Conservation (phyloP, 768 basidiomycete genomes). For the Boletus reticuloceps region DNA sequence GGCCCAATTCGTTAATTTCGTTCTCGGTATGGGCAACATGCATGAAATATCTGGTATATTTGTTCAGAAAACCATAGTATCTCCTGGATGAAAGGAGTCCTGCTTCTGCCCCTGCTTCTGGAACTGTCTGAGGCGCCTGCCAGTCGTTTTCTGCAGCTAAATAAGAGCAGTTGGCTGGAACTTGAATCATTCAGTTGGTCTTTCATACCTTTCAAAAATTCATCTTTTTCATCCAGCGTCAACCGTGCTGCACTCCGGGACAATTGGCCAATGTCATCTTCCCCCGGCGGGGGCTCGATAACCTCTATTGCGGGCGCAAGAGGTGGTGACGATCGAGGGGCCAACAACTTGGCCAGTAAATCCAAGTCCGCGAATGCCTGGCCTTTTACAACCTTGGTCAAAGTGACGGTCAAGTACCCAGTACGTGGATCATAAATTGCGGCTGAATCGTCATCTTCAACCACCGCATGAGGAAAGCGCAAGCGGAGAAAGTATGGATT, state of each 20-base stretch:
- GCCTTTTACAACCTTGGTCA: slow-evolving; percentile 66
- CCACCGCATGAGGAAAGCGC: slow-evolving; percentile 62
- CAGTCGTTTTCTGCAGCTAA: slow-evolving; percentile 78
- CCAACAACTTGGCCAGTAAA: slow-evolving; percentile 72
- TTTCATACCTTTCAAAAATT: slow-evolving; percentile 54
- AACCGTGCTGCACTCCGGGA: slow-evolving; percentile 43
- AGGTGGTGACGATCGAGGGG: slow-evolving; percentile 50
- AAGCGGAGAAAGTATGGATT: slow-evolving; percentile 85
- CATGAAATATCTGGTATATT: slow-evolving; percentile 71
- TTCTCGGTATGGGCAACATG: slow-evolving; percentile 75
- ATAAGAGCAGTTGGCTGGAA: slow-evolving; percentile 1
- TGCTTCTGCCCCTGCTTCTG: slow-evolving; percentile 34
- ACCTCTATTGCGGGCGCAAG: slow-evolving; percentile 56
- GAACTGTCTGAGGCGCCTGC: slow-evolving; percentile 66
- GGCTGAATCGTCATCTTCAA: slow-evolving; percentile 64
- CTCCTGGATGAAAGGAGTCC: slow-evolving; percentile 40
- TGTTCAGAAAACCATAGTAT: slow-evolving; percentile 75
- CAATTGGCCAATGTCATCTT: slow-evolving; percentile 39
- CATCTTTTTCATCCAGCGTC: slow-evolving; percentile 49
- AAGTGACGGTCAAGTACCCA: slow-evolving; percentile 73
- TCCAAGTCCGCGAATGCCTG: slow-evolving; percentile 77
- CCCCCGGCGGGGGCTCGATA: slow-evolving; percentile 30
- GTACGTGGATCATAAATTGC: slow-evolving; percentile 74
- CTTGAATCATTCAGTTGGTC: not conserved
- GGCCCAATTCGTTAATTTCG: slow-evolving; percentile 77